A percentile compares a stretch with the other conserved stretches of the same genome.
These are phyloP conservation scores for Cladorrhinum samala DNA, from an alignment of 495 filamentous ascomycete species.

Conservation along the genomic window DNA sequence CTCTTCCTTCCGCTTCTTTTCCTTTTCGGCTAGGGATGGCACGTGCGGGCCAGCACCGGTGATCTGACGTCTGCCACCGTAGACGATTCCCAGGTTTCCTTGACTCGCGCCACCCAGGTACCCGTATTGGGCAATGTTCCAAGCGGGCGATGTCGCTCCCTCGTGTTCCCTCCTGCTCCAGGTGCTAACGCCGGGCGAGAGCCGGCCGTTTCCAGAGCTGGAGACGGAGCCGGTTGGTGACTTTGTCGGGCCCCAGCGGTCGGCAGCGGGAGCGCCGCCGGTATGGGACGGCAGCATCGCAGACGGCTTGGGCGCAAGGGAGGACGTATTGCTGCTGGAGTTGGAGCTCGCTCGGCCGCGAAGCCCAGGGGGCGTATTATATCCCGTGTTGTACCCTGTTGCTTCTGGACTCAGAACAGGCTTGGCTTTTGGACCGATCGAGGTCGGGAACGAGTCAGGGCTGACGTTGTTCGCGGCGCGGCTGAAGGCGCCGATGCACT, in stretches of 20 bases:
- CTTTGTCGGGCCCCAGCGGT: slow-evolving; percentile 58
- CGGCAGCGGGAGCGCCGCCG: slow-evolving; percentile 42
- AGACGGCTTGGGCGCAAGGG: slow-evolving; percentile 31
- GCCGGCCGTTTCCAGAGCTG: slow-evolving; percentile 20
- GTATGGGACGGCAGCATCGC: slow-evolving; percentile 41
- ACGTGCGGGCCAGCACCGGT: slow-evolving; percentile 74
- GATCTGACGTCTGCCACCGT: slow-evolving; percentile 88
- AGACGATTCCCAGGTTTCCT: slow-evolving; percentile 87
- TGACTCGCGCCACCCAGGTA: slow-evolving; percentile 98
- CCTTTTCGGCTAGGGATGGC: slow-evolving; percentile 58
- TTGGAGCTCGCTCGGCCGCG: slow-evolving; percentile 60
- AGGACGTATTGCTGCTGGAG: slow-evolving; percentile 58
- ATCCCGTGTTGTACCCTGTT: slow-evolving; percentile 60
- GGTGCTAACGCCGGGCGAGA: slow-evolving; percentile 58
- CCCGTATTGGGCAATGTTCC: slow-evolving; percentile 98
- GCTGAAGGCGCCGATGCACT: slow-evolving; percentile 89
- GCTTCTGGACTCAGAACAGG: slow-evolving; percentile 58
- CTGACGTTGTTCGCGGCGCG: slow-evolving; percentile 73
- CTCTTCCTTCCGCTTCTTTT: slow-evolving; percentile 48
- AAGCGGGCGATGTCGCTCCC: slow-evolving; percentile 74
- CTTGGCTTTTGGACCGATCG: slow-evolving; percentile 65
- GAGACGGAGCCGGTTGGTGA: slow-evolving; percentile 31
- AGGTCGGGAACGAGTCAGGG: slow-evolving; percentile 62
- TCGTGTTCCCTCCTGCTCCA: slow-evolving; percentile 88
- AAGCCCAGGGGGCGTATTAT: slow-evolving; percentile 40